A percentile compares a stretch with the other conserved stretches of the same genome.
phyloP scores from a whole-genome alignment of 495 filamentous ascomycete genomes.

The Trichoderma reesei region DNA sequence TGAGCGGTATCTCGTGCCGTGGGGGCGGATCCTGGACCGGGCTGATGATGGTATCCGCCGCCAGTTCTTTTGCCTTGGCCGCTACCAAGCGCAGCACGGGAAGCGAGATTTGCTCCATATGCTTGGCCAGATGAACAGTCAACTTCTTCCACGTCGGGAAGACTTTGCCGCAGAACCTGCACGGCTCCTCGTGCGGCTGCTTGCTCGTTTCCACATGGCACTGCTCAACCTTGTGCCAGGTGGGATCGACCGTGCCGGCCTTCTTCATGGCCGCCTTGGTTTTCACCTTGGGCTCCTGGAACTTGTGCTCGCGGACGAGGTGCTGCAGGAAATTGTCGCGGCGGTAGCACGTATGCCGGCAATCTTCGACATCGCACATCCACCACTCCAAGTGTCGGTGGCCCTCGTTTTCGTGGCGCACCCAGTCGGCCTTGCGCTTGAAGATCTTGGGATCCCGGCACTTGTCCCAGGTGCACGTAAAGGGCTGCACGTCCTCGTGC shows the following conservation, averaged over 20 bases:
- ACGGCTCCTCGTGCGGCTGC: constrained; percentile 67
- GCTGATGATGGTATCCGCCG: constrained; percentile 52
- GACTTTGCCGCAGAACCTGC: constrained; percentile 79
- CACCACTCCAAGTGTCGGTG: constrained; percentile 92
- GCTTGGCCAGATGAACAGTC: constrained; percentile 87
- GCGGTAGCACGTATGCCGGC: constrained; percentile 74
- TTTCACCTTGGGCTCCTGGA: constrained; percentile 64
- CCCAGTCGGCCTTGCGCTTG: constrained; percentile 97
- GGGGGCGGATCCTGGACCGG: constrained; percentile 47
- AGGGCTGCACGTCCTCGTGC: constrained; percentile 90
- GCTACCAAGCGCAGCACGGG: constrained; percentile 72
- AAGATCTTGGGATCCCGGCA: constrained; percentile 89
- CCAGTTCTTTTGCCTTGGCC: constrained; percentile 43
- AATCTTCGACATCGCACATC: constrained; percentile 74
- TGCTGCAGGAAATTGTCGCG: constrained; percentile 96
- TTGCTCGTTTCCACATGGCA: constrained; percentile 63
- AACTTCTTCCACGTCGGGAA: constrained; percentile 89
- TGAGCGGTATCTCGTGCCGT: constrained; percentile 27
- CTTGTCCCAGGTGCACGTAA: constrained; percentile 82
- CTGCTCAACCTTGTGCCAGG: constrained; percentile 69
- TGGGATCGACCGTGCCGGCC: constrained; percentile 45
- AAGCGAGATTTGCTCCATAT: constrained; percentile 91
- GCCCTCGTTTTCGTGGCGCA: constrained; percentile 87
- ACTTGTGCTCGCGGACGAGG: constrained; percentile 87
- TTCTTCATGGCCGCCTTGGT: constrained; percentile 48